These are phyloP conservation scores for Corymbia citriodora DNA, from an alignment of 441 rosid species.

Conservation along the genomic window DNA sequence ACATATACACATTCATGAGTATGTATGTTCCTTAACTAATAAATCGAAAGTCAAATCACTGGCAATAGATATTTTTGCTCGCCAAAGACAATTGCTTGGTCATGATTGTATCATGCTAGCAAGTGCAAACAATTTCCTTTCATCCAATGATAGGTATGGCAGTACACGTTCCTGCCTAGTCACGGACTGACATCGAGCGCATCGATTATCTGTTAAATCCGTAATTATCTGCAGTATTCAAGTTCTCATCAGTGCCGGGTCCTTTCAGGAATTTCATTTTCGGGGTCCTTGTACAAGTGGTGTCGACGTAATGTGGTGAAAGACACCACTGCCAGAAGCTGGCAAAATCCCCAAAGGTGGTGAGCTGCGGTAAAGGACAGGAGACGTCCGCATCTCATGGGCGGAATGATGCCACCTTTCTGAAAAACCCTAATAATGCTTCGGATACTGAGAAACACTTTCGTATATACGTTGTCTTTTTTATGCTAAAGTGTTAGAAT, in stretches of 20 bases:
- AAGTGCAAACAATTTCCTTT: background rate
- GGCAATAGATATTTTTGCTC: background rate
- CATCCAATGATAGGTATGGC: background rate
- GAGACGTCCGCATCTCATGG: background rate
- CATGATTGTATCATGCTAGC: background rate
- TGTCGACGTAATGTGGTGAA: background rate
- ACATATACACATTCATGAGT: background rate
- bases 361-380: slow-evolving; percentile 9
- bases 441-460: background rate
- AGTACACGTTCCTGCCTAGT: background rate
- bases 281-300: background rate
- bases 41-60: background rate
- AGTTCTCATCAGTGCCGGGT: background rate
- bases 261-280: background rate
- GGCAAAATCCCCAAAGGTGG: background rate
- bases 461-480: background rate
- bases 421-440: background rate
- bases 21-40: background rate
- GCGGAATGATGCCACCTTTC: background rate
- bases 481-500: background rate
- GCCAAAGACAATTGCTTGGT: background rate
- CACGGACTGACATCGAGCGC: background rate
- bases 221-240: background rate
- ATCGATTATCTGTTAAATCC: background rate
- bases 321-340: background rate